Base-by-base conservation (phyloP, 169 alveolate species). In the Eimeria brunetti region DNA sequence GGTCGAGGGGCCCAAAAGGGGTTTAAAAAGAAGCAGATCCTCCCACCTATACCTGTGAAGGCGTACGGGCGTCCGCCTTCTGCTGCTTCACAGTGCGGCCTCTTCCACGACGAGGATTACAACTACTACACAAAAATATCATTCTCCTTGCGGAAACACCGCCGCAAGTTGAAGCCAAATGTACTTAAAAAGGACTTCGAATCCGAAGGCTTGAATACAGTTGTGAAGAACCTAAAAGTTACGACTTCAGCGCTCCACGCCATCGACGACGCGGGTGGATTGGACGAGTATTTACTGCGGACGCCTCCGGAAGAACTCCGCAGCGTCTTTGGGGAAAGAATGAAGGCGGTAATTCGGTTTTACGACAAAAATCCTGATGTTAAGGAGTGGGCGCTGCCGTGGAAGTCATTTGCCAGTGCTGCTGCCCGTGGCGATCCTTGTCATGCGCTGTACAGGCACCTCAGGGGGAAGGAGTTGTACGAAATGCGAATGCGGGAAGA, bases 301-400 rank as follows among this genome's bases (percentile, higher is more conserved):
- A 97, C 98, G 0, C 96, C 98, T 30, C 99, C 99, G 24, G 98
- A 98, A 95, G 98, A 98, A 80, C 97, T 98, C 94, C 88, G 99
- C 85, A 97, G 98, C n/a, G 97, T 97, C 83, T 85, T 96, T 69
- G 98, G 98, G 1, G 99, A 98, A 89, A 95, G 95, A 71, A 96
- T 98, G 97, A 89, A 98, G 88, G 89, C 96, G 30, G 98, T 98
- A 46, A 97, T 98, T 97, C 97, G 97, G 93, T 98, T 96, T 95
- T 97, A 97, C 96, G 90, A 88, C 92, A 86, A 91, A 51, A 83
- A 92, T 62, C 98, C 98, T 12, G 97, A 94, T 62, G 62, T 89
- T 20, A 78, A 78, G 51, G 91, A 53, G 58, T 89, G 95, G 95
- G 96, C 94, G 8, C 44, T 95, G 81, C 96, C 96, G 38, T 95